Base-by-base conservation (phyloP, 1,139 yeast genomes). In the Nakaseomyces delphensis region DNA sequence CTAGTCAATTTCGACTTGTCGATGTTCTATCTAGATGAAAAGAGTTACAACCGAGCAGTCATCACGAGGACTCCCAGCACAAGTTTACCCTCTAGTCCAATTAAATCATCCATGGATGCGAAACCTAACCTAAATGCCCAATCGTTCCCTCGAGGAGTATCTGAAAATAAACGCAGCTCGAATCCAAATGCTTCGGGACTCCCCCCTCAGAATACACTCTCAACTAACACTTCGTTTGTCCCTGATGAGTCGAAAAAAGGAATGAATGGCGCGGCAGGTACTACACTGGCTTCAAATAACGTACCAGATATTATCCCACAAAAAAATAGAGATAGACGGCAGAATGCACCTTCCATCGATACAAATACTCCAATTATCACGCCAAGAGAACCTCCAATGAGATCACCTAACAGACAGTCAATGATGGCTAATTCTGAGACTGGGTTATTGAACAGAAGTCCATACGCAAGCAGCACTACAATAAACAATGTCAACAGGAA, bases 1-100 rank as follows among this genome's bases (percentile, higher is more conserved):
- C 57, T 87, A 52, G 55, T 70, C 3, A 73, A 74, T 45, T 73
- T 76, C 69, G 71, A 67, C 45, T 47, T 66, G 8, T 43, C 60
- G 1, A 29, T 57, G 38, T 67, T 66, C 48, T 66, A 67, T 29
- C 43, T 67, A 19, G 68, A 66, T 48, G 65, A 61, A 38, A 56
- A 49, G 18, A 57, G 65, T 20, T 67, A 67, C 44, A 50, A 56
- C 45, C 53, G 64, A 42, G 63, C 64, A 1, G 50, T 55, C 20
- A 45, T 55, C 42, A 42, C 37, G 44, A 33, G 40, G 45, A 23
- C 37, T 9, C 31, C 41, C 9, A 33, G 37, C 23, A 10, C 30
- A 13, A 23, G 35, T n/a, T n/a, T 33, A 18, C 37, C 37, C n/a
- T 33, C 37, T 6, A 33, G 37, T 21, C 37, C 37, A 4, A n/a